Conservation (phyloP, 2,329 filamentous ascomycete genomes). For the Rutstroemia sp. region DNA sequence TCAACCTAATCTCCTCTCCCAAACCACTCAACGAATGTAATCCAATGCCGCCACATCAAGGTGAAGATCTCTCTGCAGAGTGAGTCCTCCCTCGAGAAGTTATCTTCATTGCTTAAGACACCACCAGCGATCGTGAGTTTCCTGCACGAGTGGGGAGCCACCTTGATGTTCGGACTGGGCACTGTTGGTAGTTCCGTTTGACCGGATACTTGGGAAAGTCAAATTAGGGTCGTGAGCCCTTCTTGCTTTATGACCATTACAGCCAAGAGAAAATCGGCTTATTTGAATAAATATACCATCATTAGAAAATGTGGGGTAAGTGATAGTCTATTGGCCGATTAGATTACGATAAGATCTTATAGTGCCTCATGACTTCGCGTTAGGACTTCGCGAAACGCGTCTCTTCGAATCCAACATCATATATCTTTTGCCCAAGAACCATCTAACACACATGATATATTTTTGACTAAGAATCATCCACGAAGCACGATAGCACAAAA, state of each 20-base stretch:
- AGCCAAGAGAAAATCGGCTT: background rate
- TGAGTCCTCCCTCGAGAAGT: conserved; percentile 64
- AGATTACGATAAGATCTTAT: background rate
- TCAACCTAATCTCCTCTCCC: conserved; percentile 33
- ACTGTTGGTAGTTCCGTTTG: conserved; percentile 35
- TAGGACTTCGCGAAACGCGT: background rate
- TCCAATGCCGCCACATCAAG: conserved; percentile 63
- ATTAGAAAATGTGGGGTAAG: background rate
- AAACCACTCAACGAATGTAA: conserved; percentile 55
- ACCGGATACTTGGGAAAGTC: background rate
- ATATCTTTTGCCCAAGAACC: background rate
- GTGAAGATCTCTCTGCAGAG: conserved; percentile 66
- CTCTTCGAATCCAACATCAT: background rate
- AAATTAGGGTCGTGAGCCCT: background rate
- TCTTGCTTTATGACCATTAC: conserved; percentile 7
- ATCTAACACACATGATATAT: background rate
- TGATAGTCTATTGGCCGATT: background rate
- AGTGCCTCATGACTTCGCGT: background rate
- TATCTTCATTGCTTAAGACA: conserved; percentile 61
- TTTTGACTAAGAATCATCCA: background rate
- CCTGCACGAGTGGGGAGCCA: conserved; percentile 58
- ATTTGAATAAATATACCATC: background rate
- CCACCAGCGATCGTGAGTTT: conserved; percentile 55
- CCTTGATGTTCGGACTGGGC: conserved; percentile 64
- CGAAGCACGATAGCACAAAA: background rate